Evolutionary conservation across 495 filamentous ascomycete genomes (phyloP).

Genomic region (Xylaria flabelliformis): DNA sequence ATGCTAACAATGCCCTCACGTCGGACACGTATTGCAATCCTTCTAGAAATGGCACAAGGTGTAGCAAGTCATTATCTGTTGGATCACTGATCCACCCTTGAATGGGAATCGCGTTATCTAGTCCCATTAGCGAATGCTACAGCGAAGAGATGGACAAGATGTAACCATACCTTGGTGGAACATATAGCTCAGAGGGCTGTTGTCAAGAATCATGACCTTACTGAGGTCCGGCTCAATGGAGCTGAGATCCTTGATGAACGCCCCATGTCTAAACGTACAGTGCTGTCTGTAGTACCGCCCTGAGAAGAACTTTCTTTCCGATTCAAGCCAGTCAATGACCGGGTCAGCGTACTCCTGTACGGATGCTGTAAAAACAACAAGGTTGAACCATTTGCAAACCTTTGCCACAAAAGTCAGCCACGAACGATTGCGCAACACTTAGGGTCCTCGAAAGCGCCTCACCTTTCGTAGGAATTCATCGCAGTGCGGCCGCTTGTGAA

Average conservation of each 20-base stretch:
- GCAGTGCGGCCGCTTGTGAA: slow-evolving; percentile 95
- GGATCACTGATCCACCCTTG: slow-evolving; percentile 93
- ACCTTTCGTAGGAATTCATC: slow-evolving; percentile 95
- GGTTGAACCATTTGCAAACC: slow-evolving; percentile 96
- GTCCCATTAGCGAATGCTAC: slow-evolving; percentile 26
- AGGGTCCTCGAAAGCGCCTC: slow-evolving; percentile 32
- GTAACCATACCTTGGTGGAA: slow-evolving; percentile 86
- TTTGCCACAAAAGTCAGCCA: slow-evolving; percentile 37
- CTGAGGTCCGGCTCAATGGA: slow-evolving; percentile 95
- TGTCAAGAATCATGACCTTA: slow-evolving; percentile 97
- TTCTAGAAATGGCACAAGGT: slow-evolving; percentile 92
- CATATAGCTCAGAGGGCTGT: slow-evolving; percentile 96
- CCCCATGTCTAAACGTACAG: slow-evolving; percentile 91
- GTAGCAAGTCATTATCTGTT: slow-evolving; percentile 87
- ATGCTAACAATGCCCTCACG: slow-evolving; percentile 84
- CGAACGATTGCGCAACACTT: neutral
- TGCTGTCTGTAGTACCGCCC: slow-evolving; percentile 94
- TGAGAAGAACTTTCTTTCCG: slow-evolving; percentile 93
- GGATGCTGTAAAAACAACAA: slow-evolving; percentile 95
- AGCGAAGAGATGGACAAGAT: neutral
- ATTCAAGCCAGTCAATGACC: slow-evolving; percentile 98
- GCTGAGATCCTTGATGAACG: slow-evolving; percentile 97
- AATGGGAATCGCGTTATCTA: slow-evolving; percentile 94
- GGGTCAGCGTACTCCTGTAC: slow-evolving; percentile 99
- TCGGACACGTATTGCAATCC: slow-evolving; percentile 95